Percentiles rank a stretch among this genome's conserved stretches.
Conservation (phyloP, 2,329 filamentous ascomycete genomes). For the Xylaria sp. region DNA sequence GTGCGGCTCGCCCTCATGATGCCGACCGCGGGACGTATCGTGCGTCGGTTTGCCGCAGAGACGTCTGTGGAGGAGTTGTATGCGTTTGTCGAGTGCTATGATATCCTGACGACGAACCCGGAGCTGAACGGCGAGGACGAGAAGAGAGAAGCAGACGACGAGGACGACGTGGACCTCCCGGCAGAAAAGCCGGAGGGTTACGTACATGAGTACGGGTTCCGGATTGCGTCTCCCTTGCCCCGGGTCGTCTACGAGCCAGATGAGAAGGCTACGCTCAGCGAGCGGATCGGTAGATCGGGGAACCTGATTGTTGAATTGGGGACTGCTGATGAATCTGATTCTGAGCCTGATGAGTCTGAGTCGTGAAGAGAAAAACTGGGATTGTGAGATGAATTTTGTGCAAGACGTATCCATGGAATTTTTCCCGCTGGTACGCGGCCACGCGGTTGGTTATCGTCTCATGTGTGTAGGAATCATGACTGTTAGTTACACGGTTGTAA, state of each 20-base stretch:
- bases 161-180: constrained; percentile 46
- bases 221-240: constrained; percentile 85
- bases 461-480: not conserved
- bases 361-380: not conserved
- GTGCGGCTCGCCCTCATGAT: constrained; percentile 77
- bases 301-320: constrained; percentile 84
- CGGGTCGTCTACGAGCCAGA: constrained; percentile 80
- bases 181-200: constrained; percentile 69
- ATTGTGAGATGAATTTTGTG: not conserved
- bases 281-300: constrained; percentile 81
- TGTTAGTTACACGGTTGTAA: not conserved
- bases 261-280: constrained; percentile 70
- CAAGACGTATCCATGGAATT: constrained; percentile 19
- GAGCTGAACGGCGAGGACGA: constrained; percentile 51
- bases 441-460: not conserved
- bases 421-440: not conserved
- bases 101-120: constrained; percentile 54
- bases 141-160: constrained; percentile 43
- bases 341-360: constrained; percentile 52
- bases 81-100: constrained; percentile 93
- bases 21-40: constrained; percentile 76
- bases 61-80: constrained; percentile 88
- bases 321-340: constrained; percentile 60
- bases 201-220: constrained; percentile 84
- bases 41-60: constrained; percentile 77